Conservation (phyloP, 257 asterid species). For the Verbena officinalis region DNA sequence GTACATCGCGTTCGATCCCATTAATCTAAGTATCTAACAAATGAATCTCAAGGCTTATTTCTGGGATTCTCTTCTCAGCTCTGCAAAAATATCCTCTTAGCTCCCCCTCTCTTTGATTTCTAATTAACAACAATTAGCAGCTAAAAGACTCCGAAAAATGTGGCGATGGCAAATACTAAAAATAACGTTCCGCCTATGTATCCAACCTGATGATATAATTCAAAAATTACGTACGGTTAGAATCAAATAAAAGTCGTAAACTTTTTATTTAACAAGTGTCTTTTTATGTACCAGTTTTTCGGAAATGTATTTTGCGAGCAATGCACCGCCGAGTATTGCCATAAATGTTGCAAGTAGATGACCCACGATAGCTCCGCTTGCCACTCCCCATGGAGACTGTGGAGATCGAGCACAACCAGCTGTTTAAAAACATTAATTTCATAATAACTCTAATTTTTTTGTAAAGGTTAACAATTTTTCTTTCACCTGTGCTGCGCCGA, state of each 20-base stretch:
- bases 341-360: constrained; percentile 82
- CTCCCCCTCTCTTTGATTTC: neutral
- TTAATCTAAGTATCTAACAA: neutral
- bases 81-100: constrained; percentile 2
- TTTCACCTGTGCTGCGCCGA: constrained; percentile 99
- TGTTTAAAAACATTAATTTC: neutral
- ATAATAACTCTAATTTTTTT: neutral
- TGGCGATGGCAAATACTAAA: constrained; percentile 77
- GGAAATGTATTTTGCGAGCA: constrained; percentile 89
- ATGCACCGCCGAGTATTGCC: constrained; percentile 92
- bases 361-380: constrained; percentile 91
- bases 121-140: constrained; percentile 19
- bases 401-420: constrained; percentile 11
- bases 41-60: neutral
- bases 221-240: constrained; percentile 19
- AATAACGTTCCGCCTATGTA: constrained; percentile 85
- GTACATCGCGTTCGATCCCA: neutral
- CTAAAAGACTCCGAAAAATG: constrained; percentile 88
- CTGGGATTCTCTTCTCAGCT: neutral
- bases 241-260: neutral
- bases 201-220: constrained; percentile 75
- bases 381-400: constrained; percentile 99
- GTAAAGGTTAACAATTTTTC: neutral
- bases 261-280: neutral
- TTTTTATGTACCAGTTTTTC: constrained; percentile 74